Evolutionary conservation across 1,139 yeast genomes (phyloP).

Genomic region (Sugiyamaella grinbergsii): DNA sequence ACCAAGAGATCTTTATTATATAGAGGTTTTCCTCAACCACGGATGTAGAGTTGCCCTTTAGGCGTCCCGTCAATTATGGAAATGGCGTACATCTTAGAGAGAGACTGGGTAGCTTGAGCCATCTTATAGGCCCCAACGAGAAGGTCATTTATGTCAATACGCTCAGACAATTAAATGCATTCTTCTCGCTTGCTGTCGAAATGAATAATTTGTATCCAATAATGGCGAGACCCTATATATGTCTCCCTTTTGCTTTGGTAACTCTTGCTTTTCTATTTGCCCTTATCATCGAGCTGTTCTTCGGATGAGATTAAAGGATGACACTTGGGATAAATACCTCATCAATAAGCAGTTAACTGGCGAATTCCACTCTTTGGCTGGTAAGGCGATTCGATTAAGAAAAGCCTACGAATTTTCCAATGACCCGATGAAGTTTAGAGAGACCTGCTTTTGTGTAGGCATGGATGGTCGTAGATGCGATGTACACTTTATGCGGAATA

Average conservation of each 20-base stretch:
- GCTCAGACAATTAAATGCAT: not conserved
- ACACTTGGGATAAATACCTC: constrained; percentile 15
- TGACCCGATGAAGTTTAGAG: not conserved
- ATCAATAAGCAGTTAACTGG: not conserved
- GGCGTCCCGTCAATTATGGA: constrained; percentile 6
- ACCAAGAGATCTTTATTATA: constrained; percentile 2
- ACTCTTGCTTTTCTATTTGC: constrained; percentile 3
- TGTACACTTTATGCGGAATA: too few relatives aligned
- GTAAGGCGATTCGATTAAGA: not conserved
- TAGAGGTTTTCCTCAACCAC: constrained; percentile 6
- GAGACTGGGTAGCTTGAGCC: not conserved
- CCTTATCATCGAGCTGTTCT: constrained; percentile 10
- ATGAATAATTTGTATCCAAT: constrained; percentile 1
- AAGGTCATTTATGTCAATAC: not conserved
- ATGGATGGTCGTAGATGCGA: too few relatives aligned
- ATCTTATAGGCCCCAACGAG: not conserved
- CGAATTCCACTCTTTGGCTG: not conserved
- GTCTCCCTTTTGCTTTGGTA: constrained; percentile 13
- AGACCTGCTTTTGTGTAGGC: too few relatives aligned
- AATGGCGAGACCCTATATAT: too few relatives aligned
- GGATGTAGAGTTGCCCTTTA: constrained; percentile 3
- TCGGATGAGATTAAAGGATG: not conserved
- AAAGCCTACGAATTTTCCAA: not conserved
- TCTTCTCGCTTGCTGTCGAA: not conserved
- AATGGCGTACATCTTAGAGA: constrained; percentile 3